Evolutionary conservation across 352 stramenopile species (phyloP), one percentile per base, ranked within the genome.

Genomic region (Aphanomyces euteiches): DNA sequence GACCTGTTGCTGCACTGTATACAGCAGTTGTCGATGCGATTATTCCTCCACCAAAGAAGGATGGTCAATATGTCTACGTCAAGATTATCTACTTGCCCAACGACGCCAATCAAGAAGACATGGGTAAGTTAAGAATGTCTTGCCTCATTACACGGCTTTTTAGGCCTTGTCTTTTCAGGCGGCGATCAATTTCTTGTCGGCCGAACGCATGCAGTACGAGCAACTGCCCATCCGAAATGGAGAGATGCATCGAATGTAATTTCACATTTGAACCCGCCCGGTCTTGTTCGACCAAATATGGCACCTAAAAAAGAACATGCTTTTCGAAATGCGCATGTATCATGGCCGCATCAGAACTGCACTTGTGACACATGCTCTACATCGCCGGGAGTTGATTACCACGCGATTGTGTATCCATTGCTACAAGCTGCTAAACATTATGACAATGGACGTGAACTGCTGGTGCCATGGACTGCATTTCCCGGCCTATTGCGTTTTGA

Each of bases 371-470:
- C 77, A 39, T 93, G 85, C 71, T 57, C 53, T 41, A 21, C 74
- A 36, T 75, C 75, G 47, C 61, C 48, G 47, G 86, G 85, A 17
- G 73, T 94, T 15, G 87, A 95, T 74, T 84, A 92, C 45, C 84
- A 95, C 54, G 83, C 87, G n/a, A 89, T 82, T 65, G 92, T 88
- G 47, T 95, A 92, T 60, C 87, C 85, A 17, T 77, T 95, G 15
- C 85, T 85, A 5, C 87, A 93, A 74, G 82, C 85, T 5, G 82
- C 76, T 53, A 80, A 84, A 13, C 90, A 90, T 73, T 91, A 88
- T 68, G 91, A 89, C 60, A 85, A 84, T 15, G 83, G 85, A 3
- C 83, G 84, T 47, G 78, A 89, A 41, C 83, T 92, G 75, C 74
- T 95, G 19, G 87, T 86, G 17, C 80, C 85, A 8, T 95, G 87